Percentiles rank a stretch among this genome's conserved stretches.
Conservation (phyloP, 768 basidiomycete species). For the Lentinula raphanica region DNA sequence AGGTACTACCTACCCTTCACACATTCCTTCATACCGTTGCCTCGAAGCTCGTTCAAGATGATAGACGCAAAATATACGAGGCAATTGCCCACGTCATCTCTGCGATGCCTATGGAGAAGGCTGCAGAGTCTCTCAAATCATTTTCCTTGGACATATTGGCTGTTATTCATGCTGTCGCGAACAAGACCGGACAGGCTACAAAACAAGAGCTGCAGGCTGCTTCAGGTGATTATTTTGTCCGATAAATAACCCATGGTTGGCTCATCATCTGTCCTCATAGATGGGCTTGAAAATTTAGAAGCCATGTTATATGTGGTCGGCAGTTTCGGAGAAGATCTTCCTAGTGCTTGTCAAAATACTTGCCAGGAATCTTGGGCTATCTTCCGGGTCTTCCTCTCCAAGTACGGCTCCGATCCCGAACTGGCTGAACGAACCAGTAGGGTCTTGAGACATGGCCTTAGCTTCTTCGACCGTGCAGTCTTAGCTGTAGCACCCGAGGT, state of each 20-base stretch:
- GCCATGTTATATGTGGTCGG: constrained; percentile 83
- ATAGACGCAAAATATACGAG: constrained; percentile 88
- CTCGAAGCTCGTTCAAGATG: constrained; percentile 75
- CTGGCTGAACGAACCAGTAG: constrained; percentile 82
- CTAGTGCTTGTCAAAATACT: constrained; percentile 71
- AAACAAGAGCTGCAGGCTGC: constrained; percentile 68
- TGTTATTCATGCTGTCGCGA: constrained; percentile 61
- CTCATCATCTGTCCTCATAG: constrained; percentile 29
- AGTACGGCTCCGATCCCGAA: constrained; percentile 70
- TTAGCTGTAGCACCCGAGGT: constrained; percentile 67
- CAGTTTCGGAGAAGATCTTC: constrained; percentile 78
- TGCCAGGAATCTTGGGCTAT: constrained; percentile 79
- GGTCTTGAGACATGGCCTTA: constrained; percentile 77
- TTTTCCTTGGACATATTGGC: constrained; percentile 85
- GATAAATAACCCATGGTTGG: neutral
- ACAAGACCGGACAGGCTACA: constrained; percentile 47
- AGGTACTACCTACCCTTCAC: constrained; percentile 89
- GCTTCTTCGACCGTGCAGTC: constrained; percentile 68
- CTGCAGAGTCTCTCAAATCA: constrained; percentile 78
- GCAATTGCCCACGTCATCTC: constrained; percentile 95
- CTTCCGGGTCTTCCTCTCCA: constrained; percentile 73
- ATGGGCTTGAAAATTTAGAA: constrained; percentile 88
- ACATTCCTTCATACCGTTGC: constrained; percentile 81
- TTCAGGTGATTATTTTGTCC: constrained; percentile 48
- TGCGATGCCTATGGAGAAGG: constrained; percentile 86